Conservation (phyloP, 1,284 basidiomycete genomes). For the Anthracocystis walkeri region DNA sequence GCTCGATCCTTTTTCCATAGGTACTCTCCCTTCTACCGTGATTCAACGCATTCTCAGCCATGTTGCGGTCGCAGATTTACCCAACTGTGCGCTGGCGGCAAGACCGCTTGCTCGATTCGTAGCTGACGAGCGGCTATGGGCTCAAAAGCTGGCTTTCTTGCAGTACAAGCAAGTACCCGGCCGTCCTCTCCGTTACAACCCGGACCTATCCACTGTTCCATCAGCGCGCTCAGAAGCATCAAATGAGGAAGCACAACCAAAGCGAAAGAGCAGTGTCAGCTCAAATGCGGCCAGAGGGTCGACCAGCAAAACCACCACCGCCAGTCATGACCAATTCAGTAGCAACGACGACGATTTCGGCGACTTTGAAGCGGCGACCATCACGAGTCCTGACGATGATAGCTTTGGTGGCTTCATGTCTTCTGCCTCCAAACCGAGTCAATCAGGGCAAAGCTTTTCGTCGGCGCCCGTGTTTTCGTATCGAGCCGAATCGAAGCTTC, state of each 20-base stretch:
- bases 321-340: slow-evolving; percentile 8
- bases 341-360: slow-evolving; percentile 83
- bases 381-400: slow-evolving; percentile 42
- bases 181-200: slow-evolving; percentile 30
- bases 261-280: slow-evolving; percentile 17
- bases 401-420: slow-evolving; percentile 76
- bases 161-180: slow-evolving; percentile 52
- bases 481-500: slow-evolving; percentile 34
- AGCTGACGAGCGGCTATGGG: slow-evolving; percentile 58
- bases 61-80: slow-evolving; percentile 43
- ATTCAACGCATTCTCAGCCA: slow-evolving; percentile 47
- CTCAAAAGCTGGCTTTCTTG: slow-evolving; percentile 29
- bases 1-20: slow-evolving; percentile 49
- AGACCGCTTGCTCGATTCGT: slow-evolving; percentile 54
- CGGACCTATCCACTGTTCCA: slow-evolving; percentile 40
- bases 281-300: not conserved
- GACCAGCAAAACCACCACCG: not conserved
- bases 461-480: slow-evolving; percentile 52
- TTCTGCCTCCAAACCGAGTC: slow-evolving; percentile 22
- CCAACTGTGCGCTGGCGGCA: slow-evolving; percentile 41
- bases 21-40: slow-evolving; percentile 39
- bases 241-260: not conserved
- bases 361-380: slow-evolving; percentile 43
- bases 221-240: not conserved
- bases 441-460: slow-evolving; percentile 32